Evolutionary conservation across 139 green algal genomes (phyloP).

Genomic region (Eudorina sp.): DNA sequence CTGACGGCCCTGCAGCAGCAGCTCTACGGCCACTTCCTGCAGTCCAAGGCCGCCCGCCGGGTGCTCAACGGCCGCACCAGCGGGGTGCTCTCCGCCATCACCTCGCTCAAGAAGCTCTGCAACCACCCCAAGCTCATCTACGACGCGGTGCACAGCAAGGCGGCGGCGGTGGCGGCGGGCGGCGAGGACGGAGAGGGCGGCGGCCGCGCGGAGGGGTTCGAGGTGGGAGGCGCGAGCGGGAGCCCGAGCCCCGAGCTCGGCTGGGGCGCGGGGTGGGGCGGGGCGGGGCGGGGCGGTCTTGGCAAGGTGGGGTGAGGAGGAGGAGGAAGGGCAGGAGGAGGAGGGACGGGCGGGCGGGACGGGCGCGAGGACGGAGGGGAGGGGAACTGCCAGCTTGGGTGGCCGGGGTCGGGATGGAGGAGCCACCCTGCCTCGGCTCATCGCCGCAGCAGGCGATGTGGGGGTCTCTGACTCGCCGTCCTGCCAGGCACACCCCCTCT

Average conservation of each 20-base stretch:
- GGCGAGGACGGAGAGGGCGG: background rate
- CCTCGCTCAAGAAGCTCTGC: constrained; percentile 96
- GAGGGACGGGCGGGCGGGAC: no score
- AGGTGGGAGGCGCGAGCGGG: constrained; percentile 27
- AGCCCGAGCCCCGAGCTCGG: no score
- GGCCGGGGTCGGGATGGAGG: no score
- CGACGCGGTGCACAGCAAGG: constrained; percentile 66
- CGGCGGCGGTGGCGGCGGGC: background rate
- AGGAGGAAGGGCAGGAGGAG: no score
- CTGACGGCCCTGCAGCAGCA: constrained; percentile 89
- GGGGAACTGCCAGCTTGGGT: no score
- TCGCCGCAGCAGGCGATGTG: no score
- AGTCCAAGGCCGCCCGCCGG: constrained; percentile 83
- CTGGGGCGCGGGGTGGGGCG: no score
- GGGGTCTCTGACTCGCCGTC: no score
- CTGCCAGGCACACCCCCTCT: no score
- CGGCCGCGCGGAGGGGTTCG: constrained; percentile 62
- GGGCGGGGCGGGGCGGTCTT: background rate
- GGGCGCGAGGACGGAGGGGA: no score
- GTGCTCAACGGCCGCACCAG: constrained; percentile 74
- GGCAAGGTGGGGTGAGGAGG: background rate
- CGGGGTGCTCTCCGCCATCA: constrained; percentile 90
- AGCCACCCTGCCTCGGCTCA: no score
- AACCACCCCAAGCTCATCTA: constrained; percentile 98
- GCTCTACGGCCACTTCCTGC: constrained; percentile 95